Base-by-base conservation (phyloP, 495 filamentous ascomycete genomes). In the Penicillium waksmanii region DNA sequence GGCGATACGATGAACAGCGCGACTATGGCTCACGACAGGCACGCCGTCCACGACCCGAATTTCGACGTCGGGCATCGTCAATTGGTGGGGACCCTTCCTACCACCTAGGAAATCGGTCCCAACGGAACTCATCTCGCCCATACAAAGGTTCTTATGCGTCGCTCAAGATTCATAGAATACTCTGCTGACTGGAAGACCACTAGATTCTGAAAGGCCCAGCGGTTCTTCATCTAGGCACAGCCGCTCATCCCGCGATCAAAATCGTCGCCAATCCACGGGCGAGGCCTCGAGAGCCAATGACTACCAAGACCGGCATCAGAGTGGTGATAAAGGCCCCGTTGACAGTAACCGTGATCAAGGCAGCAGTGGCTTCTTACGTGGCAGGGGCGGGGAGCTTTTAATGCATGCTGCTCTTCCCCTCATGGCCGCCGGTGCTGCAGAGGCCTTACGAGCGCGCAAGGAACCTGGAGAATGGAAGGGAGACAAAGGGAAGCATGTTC, bases 41-140 rank as follows among this genome's bases (percentile, higher is more conserved):
- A 35, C 53, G 53, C 53, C 53, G 53, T 56, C 53, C 42, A 56
- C n/a, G 27, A 47, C 25, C 48, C 27, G 40, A 56, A 56, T 56
- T 56, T 35, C 53, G 42, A 56, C 53, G 53, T 56, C 53, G 53
- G 10, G 15, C 53, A 35, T 56, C 53, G 40, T 56, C 53, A 48
- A 12, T 56, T 56, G 42, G 53, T 1, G 53, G n/a, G 8, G 53
- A 56, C 4, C 25, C 42, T 34, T 48, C 53, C 25, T 47, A 56
- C 35, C 23, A 56, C 27, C n/a, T 27, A 19, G 52, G 19, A 17
- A 55, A 10, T 44, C 53, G 53, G 25, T 48, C 42, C 25, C 53
- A 48, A 13, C 40, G 40, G 17, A 11, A 47, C 9, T 21, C 15
- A 47, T 47, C 27, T 48, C 40, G 53, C 9, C 25, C 42, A 56